Percentiles rank a stretch among this genome's conserved stretches.
phyloP scores from a whole-genome alignment of 2,329 filamentous ascomycete genomes.

The Alternaria ethzedia region DNA sequence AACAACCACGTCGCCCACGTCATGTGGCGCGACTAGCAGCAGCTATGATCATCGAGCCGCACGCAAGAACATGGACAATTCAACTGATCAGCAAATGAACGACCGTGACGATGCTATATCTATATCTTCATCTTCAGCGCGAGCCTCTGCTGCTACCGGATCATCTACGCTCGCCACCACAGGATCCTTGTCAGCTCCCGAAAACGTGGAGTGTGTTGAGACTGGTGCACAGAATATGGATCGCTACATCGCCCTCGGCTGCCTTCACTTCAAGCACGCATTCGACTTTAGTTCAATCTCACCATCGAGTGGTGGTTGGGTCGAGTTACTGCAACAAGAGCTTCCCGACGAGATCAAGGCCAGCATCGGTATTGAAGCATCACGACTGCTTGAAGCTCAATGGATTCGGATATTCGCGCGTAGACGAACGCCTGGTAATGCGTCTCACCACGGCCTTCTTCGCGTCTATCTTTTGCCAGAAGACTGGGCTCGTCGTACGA shows the following conservation, averaged over 20 bases:
- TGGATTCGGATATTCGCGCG: conserved; percentile 45
- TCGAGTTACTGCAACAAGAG: conserved; percentile 26
- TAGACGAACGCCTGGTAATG: not conserved
- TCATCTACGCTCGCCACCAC: conserved; percentile 19
- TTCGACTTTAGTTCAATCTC: not conserved
- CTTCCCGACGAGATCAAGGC: conserved; percentile 29
- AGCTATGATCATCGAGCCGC: not conserved
- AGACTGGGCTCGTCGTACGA: conserved; percentile 62
- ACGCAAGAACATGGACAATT: not conserved
- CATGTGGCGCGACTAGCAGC: not conserved
- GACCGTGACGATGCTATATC: not conserved
- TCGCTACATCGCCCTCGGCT: conserved; percentile 46
- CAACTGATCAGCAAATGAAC: not conserved
- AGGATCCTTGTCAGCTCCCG: conserved; percentile 5
- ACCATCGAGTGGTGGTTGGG: conserved; percentile 24
- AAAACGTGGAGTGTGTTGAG: not conserved
- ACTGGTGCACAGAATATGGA: conserved; percentile 24
- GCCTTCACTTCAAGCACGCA: conserved; percentile 32
- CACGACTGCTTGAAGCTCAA: conserved; percentile 38
- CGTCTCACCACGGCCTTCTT: conserved; percentile 34
- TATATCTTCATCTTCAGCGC: not conserved
- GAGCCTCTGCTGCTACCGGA: conserved; percentile 1
- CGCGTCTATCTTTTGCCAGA: conserved; percentile 71
- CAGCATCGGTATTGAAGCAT: conserved; percentile 31
- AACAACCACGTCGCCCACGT: not conserved